Base-by-base conservation (phyloP, 2,329 filamentous ascomycete species). In the Fusarium cyanostomum region DNA sequence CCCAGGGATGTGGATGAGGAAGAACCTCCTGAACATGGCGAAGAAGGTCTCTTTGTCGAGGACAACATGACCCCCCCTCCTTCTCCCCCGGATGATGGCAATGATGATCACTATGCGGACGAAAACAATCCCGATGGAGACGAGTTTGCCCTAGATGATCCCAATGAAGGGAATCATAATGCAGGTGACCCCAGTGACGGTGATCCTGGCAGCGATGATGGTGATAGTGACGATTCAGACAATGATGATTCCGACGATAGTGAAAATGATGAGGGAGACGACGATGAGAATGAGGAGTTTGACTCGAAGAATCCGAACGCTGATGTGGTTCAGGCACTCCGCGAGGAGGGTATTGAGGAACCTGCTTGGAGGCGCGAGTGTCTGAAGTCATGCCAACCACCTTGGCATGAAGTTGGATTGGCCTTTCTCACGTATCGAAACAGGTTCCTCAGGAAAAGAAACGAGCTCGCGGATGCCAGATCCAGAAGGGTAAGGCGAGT, bases 301-400 rank as follows among this genome's bases (percentile, higher is more conserved):
- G 31, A 26, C 1, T 4, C 12, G 1, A 64, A 15, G 1, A 8
- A 46, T 12, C 9, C 7, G 1, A 0, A 26, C 1, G 39, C 7
- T 0, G 11, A 3, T 0, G 4, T 61, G 4, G 4, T 0, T 0
- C 5, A 52, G 12, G 49, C 11, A 5, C 53, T 66, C 0, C 7
- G 0, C 1, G 53, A 52, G 21, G 62, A 59, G 6, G 2, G 1
- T 0, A 10, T 56, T 1, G 0, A 1, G 8, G 1, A 13, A 13
- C 59, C 59, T 34, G 31, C 28, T 0, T 67, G 60, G 52, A 2
- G 39, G 10, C 15, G 15, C 0, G 4, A 11, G 1, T 67, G 64
- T 18, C 0, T 12, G 3, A 3, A 9, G 4, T 58, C 56, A 13
- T 67, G 64, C 11, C 30, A 43, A 0, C 49, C 59, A 3, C 33